Evolutionary conservation across 148 eudicot species (phyloP), one percentile per base, ranked within the genome.

Genomic region (Suaeda aralocaspica): DNA sequence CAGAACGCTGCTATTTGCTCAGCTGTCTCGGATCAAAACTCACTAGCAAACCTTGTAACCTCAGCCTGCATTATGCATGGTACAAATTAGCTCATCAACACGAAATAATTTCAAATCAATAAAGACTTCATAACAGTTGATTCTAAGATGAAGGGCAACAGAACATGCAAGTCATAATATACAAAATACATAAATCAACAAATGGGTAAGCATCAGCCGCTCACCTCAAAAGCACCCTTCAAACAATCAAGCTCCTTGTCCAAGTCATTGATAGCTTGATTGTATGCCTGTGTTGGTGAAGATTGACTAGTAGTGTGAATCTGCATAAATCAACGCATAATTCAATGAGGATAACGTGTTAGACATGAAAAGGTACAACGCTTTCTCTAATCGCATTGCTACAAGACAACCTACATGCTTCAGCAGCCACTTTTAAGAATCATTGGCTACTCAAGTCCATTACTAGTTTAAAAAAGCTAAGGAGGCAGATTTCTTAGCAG

Each of bases 261-360:
- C 34, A 93, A 89, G 82, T 93, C 95, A 78, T 84, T 90, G 71
- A 93, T 84, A 24, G 96, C 92, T 77, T 93, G 95, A 76, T 90
- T 92, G 66, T 92, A 92, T 16, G 98, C 96, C 77, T 90, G 98
- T 76, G 85, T 88, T 30, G 96, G 96, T 56, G 98, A 93, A 41
- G 92, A 93, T 78, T 90, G 92, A 82, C 96, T 90, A 4, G 96
- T 79, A 24, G 96, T 93, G 74, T 93, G 96, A 78, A 92, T 88
- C 94, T 92, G 88, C 73, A 63, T 14, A 68, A 9, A 34, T 55
- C 50, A 57, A 64, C 58, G 46, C 30, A 31, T 10, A 16, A 55
- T 15, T 34, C 28, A 22, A 63, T 46, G 26, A 33, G 49, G 33
- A 0, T 14, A 16, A 61, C 13, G 59, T 25, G 19, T 46, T 19